A percentile compares a stretch with the other conserved stretches of the same genome.
phyloP scores from a whole-genome alignment of 1,284 basidiomycete species.

The Rhodofomes roseus region DNA sequence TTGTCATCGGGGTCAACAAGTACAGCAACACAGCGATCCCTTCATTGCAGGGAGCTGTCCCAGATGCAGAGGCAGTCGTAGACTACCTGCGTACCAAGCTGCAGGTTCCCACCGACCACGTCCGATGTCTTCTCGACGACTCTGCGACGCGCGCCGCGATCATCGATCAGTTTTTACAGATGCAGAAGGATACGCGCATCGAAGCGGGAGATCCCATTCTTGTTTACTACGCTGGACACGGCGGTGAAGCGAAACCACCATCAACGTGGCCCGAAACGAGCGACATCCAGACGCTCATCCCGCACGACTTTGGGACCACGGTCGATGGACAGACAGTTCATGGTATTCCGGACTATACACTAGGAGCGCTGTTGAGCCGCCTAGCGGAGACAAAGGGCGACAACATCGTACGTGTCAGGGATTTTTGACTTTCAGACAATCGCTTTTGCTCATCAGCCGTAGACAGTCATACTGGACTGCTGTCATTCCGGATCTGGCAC shows the following conservation, averaged over 20 bases:
- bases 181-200: neutral
- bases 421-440: neutral
- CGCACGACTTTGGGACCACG: neutral
- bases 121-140: neutral
- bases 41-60: neutral
- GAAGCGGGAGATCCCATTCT: neutral
- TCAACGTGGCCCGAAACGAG: neutral
- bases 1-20: neutral
- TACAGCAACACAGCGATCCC: neutral
- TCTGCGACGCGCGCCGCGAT: neutral
- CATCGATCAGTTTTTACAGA: neutral
- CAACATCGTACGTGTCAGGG: neutral
- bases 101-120: neutral
- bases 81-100: neutral
- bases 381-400: neutral
- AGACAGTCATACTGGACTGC: constrained; percentile 3
- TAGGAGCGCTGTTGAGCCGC: neutral
- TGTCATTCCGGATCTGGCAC: constrained; percentile 3
- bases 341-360: neutral
- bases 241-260: neutral
- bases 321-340: neutral
- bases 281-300: neutral
- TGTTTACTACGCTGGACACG: constrained; percentile 2
- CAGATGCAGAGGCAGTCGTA: neutral
- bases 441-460: neutral